A percentile compares a stretch with the other conserved stretches of the same genome.
These are phyloP conservation scores for Loxodes magnus DNA, from an alignment of 73 alveolate genomes.

Conservation along the genomic window DNA sequence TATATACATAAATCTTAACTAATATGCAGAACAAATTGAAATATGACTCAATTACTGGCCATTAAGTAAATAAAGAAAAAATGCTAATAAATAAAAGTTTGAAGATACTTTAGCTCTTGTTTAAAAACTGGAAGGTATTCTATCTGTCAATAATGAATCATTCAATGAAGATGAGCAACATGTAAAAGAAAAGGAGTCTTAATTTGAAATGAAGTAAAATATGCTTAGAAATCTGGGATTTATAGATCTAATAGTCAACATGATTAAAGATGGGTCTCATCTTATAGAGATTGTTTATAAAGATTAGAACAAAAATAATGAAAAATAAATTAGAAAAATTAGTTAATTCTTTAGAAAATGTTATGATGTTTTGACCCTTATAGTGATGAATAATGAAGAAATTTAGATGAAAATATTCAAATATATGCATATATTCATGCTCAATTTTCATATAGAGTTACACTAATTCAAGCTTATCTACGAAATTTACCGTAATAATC, in stretches of 20 bases:
- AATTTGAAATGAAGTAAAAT: background rate
- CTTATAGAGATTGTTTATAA: background rate
- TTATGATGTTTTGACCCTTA: background rate
- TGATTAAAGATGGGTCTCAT: conserved; percentile 5
- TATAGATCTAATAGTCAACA: background rate
- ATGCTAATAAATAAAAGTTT: background rate
- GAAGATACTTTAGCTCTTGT: background rate
- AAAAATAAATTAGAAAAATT: background rate
- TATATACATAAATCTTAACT: background rate
- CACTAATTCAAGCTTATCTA: conserved; percentile 33
- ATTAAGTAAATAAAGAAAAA: background rate
- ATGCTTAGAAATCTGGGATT: background rate
- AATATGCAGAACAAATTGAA: background rate
- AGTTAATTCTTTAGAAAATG: background rate
- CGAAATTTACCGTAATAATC: conserved; percentile 32
- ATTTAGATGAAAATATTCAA: conserved; percentile 16
- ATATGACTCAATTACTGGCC: background rate
- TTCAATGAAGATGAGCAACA: background rate
- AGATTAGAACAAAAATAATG: background rate
- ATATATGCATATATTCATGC: conserved; percentile 11
- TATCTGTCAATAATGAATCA: background rate
- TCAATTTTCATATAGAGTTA: conserved; percentile 22
- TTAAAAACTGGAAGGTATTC: background rate
- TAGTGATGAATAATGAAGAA: conserved; percentile 14
- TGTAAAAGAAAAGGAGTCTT: background rate